These are phyloP conservation scores for Glaciozyma martinii DNA, from an alignment of 768 basidiomycete species.

Conservation along the genomic window DNA sequence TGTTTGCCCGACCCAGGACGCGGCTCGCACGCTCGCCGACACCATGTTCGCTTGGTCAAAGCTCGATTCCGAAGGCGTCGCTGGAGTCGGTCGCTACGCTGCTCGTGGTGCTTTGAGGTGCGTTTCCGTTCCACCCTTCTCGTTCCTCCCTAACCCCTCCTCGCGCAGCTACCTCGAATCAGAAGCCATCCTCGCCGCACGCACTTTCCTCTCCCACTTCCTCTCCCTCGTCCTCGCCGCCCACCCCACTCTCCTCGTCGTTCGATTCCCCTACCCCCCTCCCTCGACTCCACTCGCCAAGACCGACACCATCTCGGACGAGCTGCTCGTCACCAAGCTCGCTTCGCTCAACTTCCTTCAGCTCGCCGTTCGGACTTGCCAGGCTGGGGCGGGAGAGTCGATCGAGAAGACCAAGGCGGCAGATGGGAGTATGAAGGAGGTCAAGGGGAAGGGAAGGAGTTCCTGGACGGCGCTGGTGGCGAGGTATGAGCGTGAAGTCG, in stretches of 20 bases:
- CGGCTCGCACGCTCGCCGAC: slow-evolving; percentile 73
- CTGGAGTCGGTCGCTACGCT: slow-evolving; percentile 57
- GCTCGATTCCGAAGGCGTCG: slow-evolving; percentile 44
- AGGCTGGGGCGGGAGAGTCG: slow-evolving; percentile 50
- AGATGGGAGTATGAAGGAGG: slow-evolving; percentile 1
- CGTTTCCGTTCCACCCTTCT: slow-evolving; percentile 31
- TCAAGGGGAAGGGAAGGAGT: slow-evolving; percentile 29
- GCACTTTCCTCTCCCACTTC: slow-evolving; percentile 81
- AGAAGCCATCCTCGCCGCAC: slow-evolving; percentile 83
- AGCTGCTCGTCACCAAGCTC: slow-evolving; percentile 67
- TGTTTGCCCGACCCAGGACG: slow-evolving; percentile 77
- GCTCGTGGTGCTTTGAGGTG: slow-evolving; percentile 78
- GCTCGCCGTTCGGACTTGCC: slow-evolving; percentile 76
- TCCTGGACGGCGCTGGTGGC: slow-evolving; percentile 73
- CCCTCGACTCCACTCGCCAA: slow-evolving; percentile 27
- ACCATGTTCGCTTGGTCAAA: slow-evolving; percentile 72
- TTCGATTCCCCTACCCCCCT: slow-evolving; percentile 34
- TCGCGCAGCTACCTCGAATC: slow-evolving; percentile 45
- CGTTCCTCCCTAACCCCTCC: not conserved
- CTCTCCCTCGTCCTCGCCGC: slow-evolving; percentile 53
- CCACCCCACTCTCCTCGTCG: slow-evolving; percentile 43
- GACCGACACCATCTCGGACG: slow-evolving; percentile 40
- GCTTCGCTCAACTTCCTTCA: slow-evolving; percentile 78
- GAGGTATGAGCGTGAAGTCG: slow-evolving; percentile 68
- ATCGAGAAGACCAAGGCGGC: slow-evolving; percentile 47